Percentiles rank a stretch among this genome's conserved stretches.
Conservation (phyloP, 2,329 filamentous ascomycete genomes). For the Talaromyces verruculosus region DNA sequence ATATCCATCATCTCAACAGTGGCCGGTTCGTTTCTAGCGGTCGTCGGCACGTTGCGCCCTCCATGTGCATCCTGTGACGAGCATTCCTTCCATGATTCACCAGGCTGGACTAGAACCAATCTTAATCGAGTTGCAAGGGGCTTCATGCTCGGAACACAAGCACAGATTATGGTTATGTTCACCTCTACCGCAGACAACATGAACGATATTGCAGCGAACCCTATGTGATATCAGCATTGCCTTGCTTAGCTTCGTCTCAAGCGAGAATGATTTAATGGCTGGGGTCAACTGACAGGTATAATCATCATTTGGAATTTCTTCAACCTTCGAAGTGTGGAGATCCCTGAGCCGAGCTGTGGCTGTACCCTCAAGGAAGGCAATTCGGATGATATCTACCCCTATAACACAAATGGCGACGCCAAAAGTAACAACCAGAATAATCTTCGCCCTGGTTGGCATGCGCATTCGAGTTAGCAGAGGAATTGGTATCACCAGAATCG, state of each 20-base stretch:
- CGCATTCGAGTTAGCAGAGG: slow-evolving; percentile 85
- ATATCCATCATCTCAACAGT: slow-evolving; percentile 10
- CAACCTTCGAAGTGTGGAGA: neutral
- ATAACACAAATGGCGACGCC: slow-evolving; percentile 9
- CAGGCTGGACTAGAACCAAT: neutral
- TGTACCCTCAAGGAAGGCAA: slow-evolving; percentile 10
- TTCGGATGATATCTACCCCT: slow-evolving; percentile 5
- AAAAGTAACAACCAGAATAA: slow-evolving; percentile 10
- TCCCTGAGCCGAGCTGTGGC: neutral
- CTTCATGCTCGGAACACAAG: slow-evolving; percentile 42
- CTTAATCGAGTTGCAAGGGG: slow-evolving; percentile 29
- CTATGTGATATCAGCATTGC: slow-evolving; percentile 1
- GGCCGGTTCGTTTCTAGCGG: neutral
- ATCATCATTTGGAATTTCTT: neutral
- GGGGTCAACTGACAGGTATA: slow-evolving; percentile 3
- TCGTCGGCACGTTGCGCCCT: slow-evolving; percentile 48
- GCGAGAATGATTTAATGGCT: neutral
- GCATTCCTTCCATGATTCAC: neutral
- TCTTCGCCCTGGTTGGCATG: slow-evolving; percentile 73
- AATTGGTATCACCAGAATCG: slow-evolving; percentile 82
- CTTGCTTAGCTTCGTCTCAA: neutral
- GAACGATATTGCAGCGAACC: neutral
- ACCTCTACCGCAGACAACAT: slow-evolving; percentile 42
- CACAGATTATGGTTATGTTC: slow-evolving; percentile 43
- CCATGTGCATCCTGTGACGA: neutral